phyloP scores from a whole-genome alignment of 768 basidiomycete genomes.

The Sistotremastrum suecicum region DNA sequence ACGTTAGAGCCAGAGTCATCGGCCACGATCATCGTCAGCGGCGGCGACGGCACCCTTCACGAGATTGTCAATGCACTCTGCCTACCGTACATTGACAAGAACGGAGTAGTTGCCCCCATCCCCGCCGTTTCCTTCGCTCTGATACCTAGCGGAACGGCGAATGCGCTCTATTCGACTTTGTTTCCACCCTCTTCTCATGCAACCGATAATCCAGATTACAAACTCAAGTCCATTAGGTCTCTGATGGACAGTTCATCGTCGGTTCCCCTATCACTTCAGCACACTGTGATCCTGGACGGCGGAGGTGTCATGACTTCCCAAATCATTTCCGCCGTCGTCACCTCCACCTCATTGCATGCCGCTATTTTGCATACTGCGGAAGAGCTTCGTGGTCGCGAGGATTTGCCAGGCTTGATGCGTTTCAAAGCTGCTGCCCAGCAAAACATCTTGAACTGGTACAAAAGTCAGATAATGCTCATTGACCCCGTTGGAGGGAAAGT shows the following conservation, averaged over 20 bases:
- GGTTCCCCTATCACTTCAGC: slow-evolving; percentile 39
- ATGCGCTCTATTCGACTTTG: slow-evolving; percentile 73
- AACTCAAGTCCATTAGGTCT: slow-evolving; percentile 40
- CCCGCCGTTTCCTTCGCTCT: slow-evolving; percentile 31
- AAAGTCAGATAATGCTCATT: slow-evolving; percentile 40
- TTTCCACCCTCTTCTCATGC: slow-evolving; percentile 31
- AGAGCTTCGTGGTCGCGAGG: slow-evolving; percentile 32
- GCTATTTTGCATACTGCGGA: slow-evolving; percentile 76
- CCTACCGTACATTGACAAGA: slow-evolving; percentile 5
- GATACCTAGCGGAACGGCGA: slow-evolving; percentile 81
- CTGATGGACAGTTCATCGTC: slow-evolving; percentile 26
- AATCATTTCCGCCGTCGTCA: slow-evolving; percentile 62
- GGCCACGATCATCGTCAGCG: slow-evolving; percentile 45
- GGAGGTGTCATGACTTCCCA: slow-evolving; percentile 4
- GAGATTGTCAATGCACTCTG: slow-evolving; percentile 64
- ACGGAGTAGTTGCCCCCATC: slow-evolving; percentile 1
- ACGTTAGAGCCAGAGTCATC: slow-evolving; percentile 12
- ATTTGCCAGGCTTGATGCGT: slow-evolving; percentile 65
- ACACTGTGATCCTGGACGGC: slow-evolving; percentile 21
- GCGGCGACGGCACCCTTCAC: slow-evolving; percentile 89
- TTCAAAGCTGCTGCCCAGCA: slow-evolving; percentile 76
- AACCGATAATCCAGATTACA: slow-evolving; percentile 22
- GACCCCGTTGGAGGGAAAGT: slow-evolving; percentile 30
- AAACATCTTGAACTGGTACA: slow-evolving; percentile 64
- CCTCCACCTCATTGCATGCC: slow-evolving; percentile 78